Conservation (phyloP, 768 basidiomycete genomes). For the Termitomyces sp. region DNA sequence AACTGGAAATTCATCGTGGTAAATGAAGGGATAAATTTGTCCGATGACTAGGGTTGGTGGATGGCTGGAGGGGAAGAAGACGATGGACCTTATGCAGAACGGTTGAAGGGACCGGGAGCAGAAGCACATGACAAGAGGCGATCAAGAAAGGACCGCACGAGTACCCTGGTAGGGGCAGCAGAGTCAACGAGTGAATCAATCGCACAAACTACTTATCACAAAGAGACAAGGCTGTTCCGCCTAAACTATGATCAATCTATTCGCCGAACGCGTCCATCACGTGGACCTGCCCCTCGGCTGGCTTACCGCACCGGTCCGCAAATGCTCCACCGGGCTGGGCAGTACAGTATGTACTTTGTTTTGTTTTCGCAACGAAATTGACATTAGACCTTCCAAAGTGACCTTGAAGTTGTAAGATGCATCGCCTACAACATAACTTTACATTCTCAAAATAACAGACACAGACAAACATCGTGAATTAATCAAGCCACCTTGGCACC, state of each 20-base stretch:
- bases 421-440: background rate
- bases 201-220: conserved; percentile 3
- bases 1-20: conserved; percentile 17
- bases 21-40: conserved; percentile 1
- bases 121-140: conserved; percentile 18
- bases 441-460: background rate
- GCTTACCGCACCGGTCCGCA: no score
- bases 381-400: background rate
- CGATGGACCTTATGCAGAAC: conserved; percentile 13
- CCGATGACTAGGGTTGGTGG: background rate
- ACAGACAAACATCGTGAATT: background rate
- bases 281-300: background rate
- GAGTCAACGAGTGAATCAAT: conserved; percentile 6
- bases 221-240: background rate
- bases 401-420: background rate
- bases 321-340: background rate
- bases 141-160: conserved; percentile 11
- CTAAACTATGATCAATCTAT: background rate
- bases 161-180: conserved; percentile 3
- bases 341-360: background rate
- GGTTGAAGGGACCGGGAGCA: conserved; percentile 10
- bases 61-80: conserved; percentile 5
- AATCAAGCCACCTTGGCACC: conserved; percentile 33
- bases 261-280: conserved; percentile 12
- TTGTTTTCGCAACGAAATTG: background rate